Conservation (phyloP, 2,329 filamentous ascomycete genomes). For the Colletotrichum sp. region DNA sequence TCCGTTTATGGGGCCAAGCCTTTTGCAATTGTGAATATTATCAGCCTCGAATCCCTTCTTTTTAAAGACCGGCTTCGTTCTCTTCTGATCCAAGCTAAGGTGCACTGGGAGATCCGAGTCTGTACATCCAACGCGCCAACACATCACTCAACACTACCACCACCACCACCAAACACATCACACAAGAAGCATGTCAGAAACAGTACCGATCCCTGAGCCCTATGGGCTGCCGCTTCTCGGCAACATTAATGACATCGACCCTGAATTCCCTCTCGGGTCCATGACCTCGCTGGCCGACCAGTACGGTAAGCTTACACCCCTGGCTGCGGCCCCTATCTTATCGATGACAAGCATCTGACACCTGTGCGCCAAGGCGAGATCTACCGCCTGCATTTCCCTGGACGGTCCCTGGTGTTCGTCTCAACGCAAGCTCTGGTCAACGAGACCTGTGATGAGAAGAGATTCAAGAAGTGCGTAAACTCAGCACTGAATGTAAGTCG, state of each 20-base stretch:
- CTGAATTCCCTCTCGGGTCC: constrained; percentile 60
- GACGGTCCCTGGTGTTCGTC: constrained; percentile 53
- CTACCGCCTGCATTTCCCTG: constrained; percentile 60
- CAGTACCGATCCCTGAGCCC: constrained; percentile 43
- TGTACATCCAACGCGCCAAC: not conserved
- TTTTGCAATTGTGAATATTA: not conserved
- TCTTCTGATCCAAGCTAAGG: not conserved
- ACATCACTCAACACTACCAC: not conserved
- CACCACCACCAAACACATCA: not conserved
- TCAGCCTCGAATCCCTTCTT: not conserved
- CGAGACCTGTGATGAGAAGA: constrained; percentile 69
- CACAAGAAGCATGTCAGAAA: constrained; percentile 10
- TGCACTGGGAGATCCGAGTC: not conserved
- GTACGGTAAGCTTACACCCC: constrained; percentile 57
- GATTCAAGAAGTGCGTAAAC: constrained; percentile 64
- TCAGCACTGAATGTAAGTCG: constrained; percentile 40
- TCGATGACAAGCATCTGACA: not conserved
- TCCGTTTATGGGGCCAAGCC: not conserved
- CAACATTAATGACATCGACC: constrained; percentile 68
- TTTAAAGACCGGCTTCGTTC: not conserved
- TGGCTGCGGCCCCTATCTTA: not conserved
- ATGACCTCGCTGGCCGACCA: constrained; percentile 64
- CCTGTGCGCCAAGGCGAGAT: constrained; percentile 54
- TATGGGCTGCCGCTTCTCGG: constrained; percentile 69
- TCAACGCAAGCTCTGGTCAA: constrained; percentile 61